Evolutionary conservation across 306 rosid species (phyloP), one percentile per base, ranked within the genome.

Genomic region (Coriaria nepalensis): DNA sequence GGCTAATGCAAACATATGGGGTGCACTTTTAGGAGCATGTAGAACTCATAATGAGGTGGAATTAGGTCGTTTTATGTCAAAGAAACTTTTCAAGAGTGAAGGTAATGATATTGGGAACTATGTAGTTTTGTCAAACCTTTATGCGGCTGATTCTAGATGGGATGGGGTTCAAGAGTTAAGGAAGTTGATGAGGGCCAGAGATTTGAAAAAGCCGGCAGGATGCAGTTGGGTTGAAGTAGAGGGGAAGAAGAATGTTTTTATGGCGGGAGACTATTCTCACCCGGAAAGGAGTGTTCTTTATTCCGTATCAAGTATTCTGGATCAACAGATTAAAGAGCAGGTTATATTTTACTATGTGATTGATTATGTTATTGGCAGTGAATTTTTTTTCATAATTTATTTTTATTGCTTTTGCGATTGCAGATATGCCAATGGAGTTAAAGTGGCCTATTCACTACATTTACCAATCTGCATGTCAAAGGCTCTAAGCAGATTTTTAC

Each of bases 211-310:
- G 53, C 93, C 90, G 43, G 86, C 81, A 33, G 95, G 95, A 46
- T 83, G 95, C 71, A 88, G 97, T 61, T 88, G 97, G 95, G 81
- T 83, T 35, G 95, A 83, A 75, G 76, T 83, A 56, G 90, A 81
- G 68, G 70, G 68, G 53, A 73, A 54, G 50, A 72, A 55, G 40
- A 74, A 74, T 52, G 45, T 74, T 61, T 83, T 88, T 68, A 61
- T 78, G 14, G 88, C 80, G 20, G 94, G 78, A 57, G 93, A 88
- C 63, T 76, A 56, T 65, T 76, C 87, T 49, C 96, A 88, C 57
- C 86, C 86, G 0, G 78, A 78, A 63, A 80, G 94, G 66, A 71
- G 63, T 67, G 52, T 60, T 49, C 76, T 81, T 65, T 83, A 78
- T 56, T 53, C 60, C 39, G 59, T 71, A 36, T 46, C 83, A 2